Evolutionary conservation across 2,329 filamentous ascomycete species (phyloP), one percentile per base, ranked within the genome.

Genomic region (Aspergillus calidoustus): DNA sequence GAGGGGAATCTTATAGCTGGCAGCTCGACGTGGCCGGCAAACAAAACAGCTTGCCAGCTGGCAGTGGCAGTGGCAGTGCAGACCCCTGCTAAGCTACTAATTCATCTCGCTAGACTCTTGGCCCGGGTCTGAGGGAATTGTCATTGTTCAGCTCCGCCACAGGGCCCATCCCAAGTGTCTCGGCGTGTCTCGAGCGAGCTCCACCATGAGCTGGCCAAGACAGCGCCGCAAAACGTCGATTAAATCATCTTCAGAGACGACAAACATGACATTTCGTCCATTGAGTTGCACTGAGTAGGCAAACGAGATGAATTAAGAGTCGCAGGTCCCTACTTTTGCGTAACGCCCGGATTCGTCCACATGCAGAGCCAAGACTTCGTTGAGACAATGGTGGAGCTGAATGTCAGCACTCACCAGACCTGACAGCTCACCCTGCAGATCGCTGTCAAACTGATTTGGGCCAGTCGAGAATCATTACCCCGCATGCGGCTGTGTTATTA

Each of bases 21-120:
- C 11, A 41, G 15, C 11, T 41, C 34, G 4, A 28, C 6, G 25
- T 28, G 25, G 4, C 25, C 25, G 25, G 25, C 3, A 17, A 34
- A 54, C 7, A 15, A 11, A 11, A 19, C 17, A 38, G 9, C 9
- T 38, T 38, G 34, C 28, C 49, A 52, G 49, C 30, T 43, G 31
- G 19, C 31, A 23, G 31, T 53, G 50, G 31, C 50, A 41, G 50
- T 52, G 50, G 31, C 50, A 41, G 50, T 52, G n/a, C n/a, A 52
- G 3, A 9, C 13, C n/a, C 8, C n/a, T 8, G 22, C 50, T 13
- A 9, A 22, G 31, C 19, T 28, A 8, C 41, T 7, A 4, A 25
- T 53, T 43, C 30, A 38, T 25, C 7, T 25, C 46, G 13, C 44
- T 17, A n/a, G 13, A 47, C 23, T 5, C 50, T 53, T 53, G 50